Evolutionary conservation across 192 early-diverging fungal species (phyloP).

Genomic region (Ambispora gerdemannii): DNA sequence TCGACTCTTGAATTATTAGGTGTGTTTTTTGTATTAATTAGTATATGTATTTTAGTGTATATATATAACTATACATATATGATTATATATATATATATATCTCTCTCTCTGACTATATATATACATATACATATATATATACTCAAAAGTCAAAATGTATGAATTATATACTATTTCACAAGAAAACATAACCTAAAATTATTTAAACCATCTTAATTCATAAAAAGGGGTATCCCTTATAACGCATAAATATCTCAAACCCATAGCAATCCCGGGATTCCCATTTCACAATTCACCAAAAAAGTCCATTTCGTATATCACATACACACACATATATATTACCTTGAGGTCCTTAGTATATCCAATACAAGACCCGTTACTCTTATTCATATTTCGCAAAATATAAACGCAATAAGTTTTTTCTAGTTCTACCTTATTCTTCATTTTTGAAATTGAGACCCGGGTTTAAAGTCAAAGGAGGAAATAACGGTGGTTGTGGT

Average conservation of each 20-base stretch:
- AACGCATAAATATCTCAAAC: too few species aligned
- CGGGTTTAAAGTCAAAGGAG: not conserved
- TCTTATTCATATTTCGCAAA: not conserved
- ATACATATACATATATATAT: too few species aligned
- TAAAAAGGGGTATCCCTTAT: too few species aligned
- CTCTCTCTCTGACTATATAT: too few species aligned
- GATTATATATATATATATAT: too few species aligned
- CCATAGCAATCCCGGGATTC: too few species aligned
- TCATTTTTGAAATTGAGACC: not conserved
- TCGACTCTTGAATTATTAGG: constrained; percentile 1
- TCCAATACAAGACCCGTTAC: constrained; percentile 4
- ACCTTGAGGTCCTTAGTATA: constrained; percentile 25
- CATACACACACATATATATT: not conserved
- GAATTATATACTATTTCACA: too few species aligned
- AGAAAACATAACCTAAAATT: too few species aligned
- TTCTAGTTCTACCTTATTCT: not conserved
- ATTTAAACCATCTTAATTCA: not conserved
- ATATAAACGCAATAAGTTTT: constrained; percentile 18
- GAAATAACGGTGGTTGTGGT: not conserved
- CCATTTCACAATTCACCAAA: not conserved
- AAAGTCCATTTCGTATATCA: not conserved
- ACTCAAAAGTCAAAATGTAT: too few species aligned
- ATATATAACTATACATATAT: too few species aligned
- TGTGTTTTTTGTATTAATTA: too few species aligned
- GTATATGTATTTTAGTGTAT: too few species aligned